Evolutionary conservation across 768 basidiomycete genomes (phyloP).

Genomic region (Russula emetica): DNA sequence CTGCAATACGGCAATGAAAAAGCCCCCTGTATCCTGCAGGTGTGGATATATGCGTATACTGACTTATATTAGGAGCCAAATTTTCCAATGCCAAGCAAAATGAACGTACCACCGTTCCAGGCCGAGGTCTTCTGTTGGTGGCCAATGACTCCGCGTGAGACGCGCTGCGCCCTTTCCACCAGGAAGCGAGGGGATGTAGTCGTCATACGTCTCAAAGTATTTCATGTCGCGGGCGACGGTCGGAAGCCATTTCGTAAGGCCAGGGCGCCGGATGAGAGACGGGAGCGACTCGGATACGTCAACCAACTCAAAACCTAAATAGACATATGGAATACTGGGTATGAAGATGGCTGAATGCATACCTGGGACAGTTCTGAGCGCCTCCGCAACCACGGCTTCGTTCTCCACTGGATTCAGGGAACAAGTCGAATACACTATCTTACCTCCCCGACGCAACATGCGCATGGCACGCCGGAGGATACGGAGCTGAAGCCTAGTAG

Average conservation of each 20-base stretch:
- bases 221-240: constrained; percentile 53
- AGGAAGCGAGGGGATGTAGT: constrained; percentile 49
- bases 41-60: constrained; percentile 93
- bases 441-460: constrained; percentile 78
- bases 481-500: constrained; percentile 77
- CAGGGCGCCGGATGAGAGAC: constrained; percentile 67
- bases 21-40: constrained; percentile 93
- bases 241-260: constrained; percentile 75
- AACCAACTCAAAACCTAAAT: constrained; percentile 67
- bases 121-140: constrained; percentile 54
- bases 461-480: constrained; percentile 92
- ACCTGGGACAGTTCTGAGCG: constrained; percentile 70
- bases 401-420: constrained; percentile 97
- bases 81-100: not conserved
- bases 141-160: constrained; percentile 74
- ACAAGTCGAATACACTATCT: constrained; percentile 97
- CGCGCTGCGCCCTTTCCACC: constrained; percentile 54
- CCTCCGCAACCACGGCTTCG: constrained; percentile 90
- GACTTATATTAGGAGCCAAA: not conserved
- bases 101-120: constrained; percentile 66
- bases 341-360: constrained; percentile 23
- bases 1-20: constrained; percentile 90
- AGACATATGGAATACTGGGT: not conserved
- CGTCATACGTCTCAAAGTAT: constrained; percentile 56
- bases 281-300: constrained; percentile 73